A percentile compares a stretch with the other conserved stretches of the same genome.
phyloP scores from a whole-genome alignment of 2,329 filamentous ascomycete species.

The Ceratocystis cacaofunesta region DNA sequence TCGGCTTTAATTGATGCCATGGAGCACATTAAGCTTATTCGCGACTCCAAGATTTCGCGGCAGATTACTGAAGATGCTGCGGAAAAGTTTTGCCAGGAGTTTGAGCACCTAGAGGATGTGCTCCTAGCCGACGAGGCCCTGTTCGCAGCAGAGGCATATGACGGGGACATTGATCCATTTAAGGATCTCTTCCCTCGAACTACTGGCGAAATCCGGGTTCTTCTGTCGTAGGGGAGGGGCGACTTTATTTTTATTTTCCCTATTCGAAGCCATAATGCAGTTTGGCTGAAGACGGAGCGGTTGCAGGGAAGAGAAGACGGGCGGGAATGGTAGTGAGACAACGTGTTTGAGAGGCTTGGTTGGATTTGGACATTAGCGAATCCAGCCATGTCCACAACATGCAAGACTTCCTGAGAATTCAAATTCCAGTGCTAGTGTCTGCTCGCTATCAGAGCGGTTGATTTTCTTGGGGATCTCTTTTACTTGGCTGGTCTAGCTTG shows the following conservation, averaged over 20 bases:
- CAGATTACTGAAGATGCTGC: conserved; percentile 71
- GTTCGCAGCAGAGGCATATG: conserved; percentile 18
- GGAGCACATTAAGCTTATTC: conserved; percentile 60
- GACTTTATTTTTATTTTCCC: background rate
- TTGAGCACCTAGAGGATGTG: conserved; percentile 45
- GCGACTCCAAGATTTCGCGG: conserved; percentile 56
- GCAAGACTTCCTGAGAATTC: background rate
- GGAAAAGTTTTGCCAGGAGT: conserved; percentile 70
- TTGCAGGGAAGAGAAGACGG: background rate
- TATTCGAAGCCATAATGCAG: background rate
- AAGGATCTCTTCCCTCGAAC: conserved; percentile 42
- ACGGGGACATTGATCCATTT: conserved; percentile 24
- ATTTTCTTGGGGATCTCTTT: no score
- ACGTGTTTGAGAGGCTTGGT: background rate
- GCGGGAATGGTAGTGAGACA: background rate
- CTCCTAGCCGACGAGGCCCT: conserved; percentile 31
- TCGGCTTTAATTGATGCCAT: conserved; percentile 86
- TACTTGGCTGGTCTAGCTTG: no score
- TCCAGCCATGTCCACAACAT: background rate
- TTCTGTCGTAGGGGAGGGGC: conserved; percentile 32
- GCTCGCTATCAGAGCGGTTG: no score
- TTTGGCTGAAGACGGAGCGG: background rate
- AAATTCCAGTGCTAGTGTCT: background rate
- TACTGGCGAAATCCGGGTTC: conserved; percentile 43
- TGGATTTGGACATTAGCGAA: background rate